Evolutionary conservation across 495 filamentous ascomycete species (phyloP).

Genomic region (Xanthoparmelia taractica): DNA sequence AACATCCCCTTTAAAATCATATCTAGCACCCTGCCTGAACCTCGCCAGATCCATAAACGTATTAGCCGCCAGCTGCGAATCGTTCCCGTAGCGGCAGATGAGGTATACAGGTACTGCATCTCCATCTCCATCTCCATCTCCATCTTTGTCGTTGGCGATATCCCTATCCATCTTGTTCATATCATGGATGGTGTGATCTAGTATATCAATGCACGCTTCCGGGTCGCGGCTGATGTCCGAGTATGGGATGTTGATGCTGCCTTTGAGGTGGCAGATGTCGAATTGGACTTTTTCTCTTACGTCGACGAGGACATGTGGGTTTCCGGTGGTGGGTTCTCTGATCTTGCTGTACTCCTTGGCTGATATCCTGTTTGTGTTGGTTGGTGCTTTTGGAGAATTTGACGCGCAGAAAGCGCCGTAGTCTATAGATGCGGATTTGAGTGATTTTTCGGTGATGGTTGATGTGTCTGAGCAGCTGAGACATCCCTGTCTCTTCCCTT

Average conservation of each 20-base stretch:
- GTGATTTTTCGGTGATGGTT: slow-evolving; percentile 52
- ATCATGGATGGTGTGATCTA: not conserved
- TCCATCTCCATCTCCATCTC: too few species aligned
- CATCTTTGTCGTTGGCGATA: too few species aligned
- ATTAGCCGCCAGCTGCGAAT: slow-evolving; percentile 76
- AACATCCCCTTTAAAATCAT: slow-evolving; percentile 46
- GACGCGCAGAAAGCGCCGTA: slow-evolving; percentile 74
- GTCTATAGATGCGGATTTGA: slow-evolving; percentile 58
- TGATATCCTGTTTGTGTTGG: slow-evolving; percentile 50
- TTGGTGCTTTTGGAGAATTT: slow-evolving; percentile 36
- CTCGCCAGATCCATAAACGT: slow-evolving; percentile 59
- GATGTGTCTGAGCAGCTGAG: slow-evolving; percentile 61
- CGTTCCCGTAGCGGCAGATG: slow-evolving; percentile 79
- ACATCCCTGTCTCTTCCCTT: slow-evolving; percentile 57
- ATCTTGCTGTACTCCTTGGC: slow-evolving; percentile 45
- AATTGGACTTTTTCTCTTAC: slow-evolving; percentile 80
- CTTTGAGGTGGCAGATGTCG: slow-evolving; percentile 64
- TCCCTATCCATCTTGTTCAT: too few species aligned
- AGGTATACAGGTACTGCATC: slow-evolving; percentile 64
- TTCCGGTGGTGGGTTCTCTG: slow-evolving; percentile 16
- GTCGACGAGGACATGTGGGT: slow-evolving; percentile 59
- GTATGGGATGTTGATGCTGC: slow-evolving; percentile 73
- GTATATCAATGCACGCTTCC: not conserved
- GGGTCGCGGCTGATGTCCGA: slow-evolving; percentile 42
- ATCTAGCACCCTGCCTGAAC: slow-evolving; percentile 41